Percentiles rank a stretch among this genome's conserved stretches.
phyloP scores from a whole-genome alignment of 257 asterid genomes.

The Solanum clarkiae region DNA sequence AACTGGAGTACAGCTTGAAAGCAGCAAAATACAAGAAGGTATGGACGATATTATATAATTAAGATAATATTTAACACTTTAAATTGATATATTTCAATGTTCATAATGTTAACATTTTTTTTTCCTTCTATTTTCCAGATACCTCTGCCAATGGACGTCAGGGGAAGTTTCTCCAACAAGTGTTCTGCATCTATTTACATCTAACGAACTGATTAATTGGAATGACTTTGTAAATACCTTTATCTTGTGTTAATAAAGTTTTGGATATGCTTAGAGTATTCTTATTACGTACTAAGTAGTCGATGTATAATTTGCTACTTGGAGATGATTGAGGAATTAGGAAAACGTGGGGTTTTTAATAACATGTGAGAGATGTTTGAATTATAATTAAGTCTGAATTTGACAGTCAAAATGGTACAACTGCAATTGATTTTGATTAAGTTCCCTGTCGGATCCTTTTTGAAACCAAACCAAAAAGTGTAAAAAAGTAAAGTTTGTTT shows the following conservation, averaged over 20 bases:
- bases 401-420: not conserved
- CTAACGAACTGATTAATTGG: slow-evolving; percentile 2
- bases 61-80: not conserved
- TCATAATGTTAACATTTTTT: not conserved
- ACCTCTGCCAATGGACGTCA: slow-evolving; percentile 31
- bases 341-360: not conserved
- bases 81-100: not conserved
- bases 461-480: not conserved
- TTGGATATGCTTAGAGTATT: not conserved
- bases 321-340: not conserved
- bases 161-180: slow-evolving; percentile 38
- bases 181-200: slow-evolving; percentile 40
- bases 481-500: not conserved
- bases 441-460: not conserved
- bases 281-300: not conserved
- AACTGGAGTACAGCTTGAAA: slow-evolving; percentile 12
- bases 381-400: not conserved
- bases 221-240: not conserved
- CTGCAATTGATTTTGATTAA: not conserved
- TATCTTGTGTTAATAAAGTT: not conserved
- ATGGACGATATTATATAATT: not conserved
- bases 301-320: not conserved
- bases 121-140: slow-evolving; percentile 13
- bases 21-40: slow-evolving; percentile 22
- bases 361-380: not conserved